A percentile compares a stretch with the other conserved stretches of the same genome.
phyloP scores from a whole-genome alignment of 2,329 filamentous ascomycete species.

The Colletotrichum sublineola region DNA sequence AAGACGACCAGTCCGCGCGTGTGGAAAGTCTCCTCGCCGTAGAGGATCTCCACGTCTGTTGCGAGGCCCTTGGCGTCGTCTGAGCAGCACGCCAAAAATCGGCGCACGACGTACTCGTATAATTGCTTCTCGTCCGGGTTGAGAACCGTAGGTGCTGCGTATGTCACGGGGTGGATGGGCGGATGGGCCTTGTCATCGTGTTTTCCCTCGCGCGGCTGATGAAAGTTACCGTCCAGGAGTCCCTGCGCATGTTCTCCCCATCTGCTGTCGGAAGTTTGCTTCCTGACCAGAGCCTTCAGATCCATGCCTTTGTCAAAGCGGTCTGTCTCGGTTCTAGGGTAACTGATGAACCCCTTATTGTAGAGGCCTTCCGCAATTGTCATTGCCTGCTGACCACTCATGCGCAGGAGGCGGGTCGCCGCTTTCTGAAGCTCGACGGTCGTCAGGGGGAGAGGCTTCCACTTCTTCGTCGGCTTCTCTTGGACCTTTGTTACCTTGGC shows the following conservation, averaged over 20 bases:
- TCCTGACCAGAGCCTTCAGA: slow-evolving; percentile 81
- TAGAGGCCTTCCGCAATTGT: slow-evolving; percentile 88
- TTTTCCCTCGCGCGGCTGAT: slow-evolving; percentile 82
- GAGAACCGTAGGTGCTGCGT: slow-evolving; percentile 74
- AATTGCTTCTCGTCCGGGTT: slow-evolving; percentile 79
- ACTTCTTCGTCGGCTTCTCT: slow-evolving; percentile 93
- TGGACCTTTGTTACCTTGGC: slow-evolving; percentile 88
- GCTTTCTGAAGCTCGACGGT: slow-evolving; percentile 98
- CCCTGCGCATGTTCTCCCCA: slow-evolving; percentile 88
- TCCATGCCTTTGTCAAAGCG: slow-evolving; percentile 94
- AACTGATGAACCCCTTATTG: slow-evolving; percentile 96
- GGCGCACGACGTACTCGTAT: slow-evolving; percentile 92
- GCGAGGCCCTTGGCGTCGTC: slow-evolving; percentile 90
- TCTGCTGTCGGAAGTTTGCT: slow-evolving; percentile 79
- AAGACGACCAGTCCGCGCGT: slow-evolving; percentile 87
- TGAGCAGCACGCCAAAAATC: slow-evolving; percentile 95
- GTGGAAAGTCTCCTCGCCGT: slow-evolving; percentile 85
- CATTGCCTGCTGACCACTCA: slow-evolving; percentile 94
- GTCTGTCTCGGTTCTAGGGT: slow-evolving; percentile 96
- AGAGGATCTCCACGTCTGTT: slow-evolving; percentile 87
- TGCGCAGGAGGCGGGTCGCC: slow-evolving; percentile 87
- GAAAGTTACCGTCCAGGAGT: slow-evolving; percentile 81
- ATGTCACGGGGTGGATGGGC: slow-evolving; percentile 96
- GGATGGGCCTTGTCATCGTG: slow-evolving; percentile 98
- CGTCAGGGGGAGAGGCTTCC: slow-evolving; percentile 92